Evolutionary conservation across 495 filamentous ascomycete genomes (phyloP), one percentile per base, ranked within the genome.

Genomic region (Xylaria palmicola): DNA sequence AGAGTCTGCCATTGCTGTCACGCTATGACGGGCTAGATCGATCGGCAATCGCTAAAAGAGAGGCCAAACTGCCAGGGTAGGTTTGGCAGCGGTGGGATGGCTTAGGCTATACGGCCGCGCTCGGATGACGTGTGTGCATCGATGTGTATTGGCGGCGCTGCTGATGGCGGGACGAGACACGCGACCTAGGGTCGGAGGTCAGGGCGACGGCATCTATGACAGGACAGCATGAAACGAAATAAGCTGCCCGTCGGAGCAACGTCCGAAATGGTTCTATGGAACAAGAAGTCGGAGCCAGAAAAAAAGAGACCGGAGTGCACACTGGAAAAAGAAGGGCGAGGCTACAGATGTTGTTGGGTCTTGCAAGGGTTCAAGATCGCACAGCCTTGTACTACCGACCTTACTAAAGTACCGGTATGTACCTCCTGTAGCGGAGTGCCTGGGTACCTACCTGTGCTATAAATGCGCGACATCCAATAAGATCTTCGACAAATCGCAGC

Each of bases 1-100:
- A 37, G 86, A 89, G 75, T 90, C 87, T 41, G 86, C 86, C 87
- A 90, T 90, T 22, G 17, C 17, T 6, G 48, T 52, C 5, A 34
- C 37, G 39, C 17, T 13, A 29, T 19, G 39, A 6, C 49, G 54
- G 47, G 51, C 8, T 15, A 17, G 41, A 8, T 52, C 17, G 30
- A 32, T 22, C 9, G 27, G 19, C 24, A 22, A 36, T 5, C 50
- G 3, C 2, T 19, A 43, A 13, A 22, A 30, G 41, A 4, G 4
- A 15, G 27, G n/a, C n/a, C n/a, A n/a, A n/a, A n/a, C n/a, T n/a
- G n/a, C 19, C 27, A 13, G 7, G n/a, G 6, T 39, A 37, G 4
- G 7, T 19, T 37, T 19, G 6, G 50, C 32, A n/a, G 32, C 19
- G 9, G 17, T 52, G 29, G 2, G 9, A 24, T 13, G 29, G 10